Percentiles rank a stretch among this genome's conserved stretches.
phyloP scores from a whole-genome alignment of 2,329 filamentous ascomycete species.

The Botryotinia convoluta region DNA sequence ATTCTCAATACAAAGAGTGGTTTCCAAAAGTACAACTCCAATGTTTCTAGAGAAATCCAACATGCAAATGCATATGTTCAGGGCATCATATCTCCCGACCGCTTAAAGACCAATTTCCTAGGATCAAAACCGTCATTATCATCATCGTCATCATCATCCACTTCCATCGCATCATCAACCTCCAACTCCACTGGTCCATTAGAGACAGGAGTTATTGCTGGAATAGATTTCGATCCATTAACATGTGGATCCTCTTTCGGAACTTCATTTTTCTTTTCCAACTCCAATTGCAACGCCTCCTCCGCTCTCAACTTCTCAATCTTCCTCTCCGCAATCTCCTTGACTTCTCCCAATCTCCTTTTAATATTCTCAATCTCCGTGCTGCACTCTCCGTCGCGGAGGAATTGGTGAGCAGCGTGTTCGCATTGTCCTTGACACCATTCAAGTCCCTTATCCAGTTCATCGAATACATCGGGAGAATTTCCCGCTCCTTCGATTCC shows the following conservation, averaged over 20 bases:
- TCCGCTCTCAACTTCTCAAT: constrained; percentile 29
- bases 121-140: constrained; percentile 20
- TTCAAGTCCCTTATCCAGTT: constrained; percentile 75
- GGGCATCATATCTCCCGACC: constrained; percentile 29
- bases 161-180: constrained; percentile 31
- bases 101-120: constrained; percentile 33
- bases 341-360: constrained; percentile 47
- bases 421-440: constrained; percentile 79
- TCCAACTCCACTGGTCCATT: constrained; percentile 18
- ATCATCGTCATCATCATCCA: constrained; percentile 33
- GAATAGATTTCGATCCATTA: background rate
- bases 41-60: background rate
- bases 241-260: constrained; percentile 3
- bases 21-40: background rate
- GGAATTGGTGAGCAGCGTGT: constrained; percentile 80
- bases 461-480: constrained; percentile 59
- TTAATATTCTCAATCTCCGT: constrained; percentile 68
- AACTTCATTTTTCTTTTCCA: background rate
- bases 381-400: constrained; percentile 84
- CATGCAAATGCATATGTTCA: background rate
- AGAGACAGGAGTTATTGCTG: background rate
- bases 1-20: background rate
- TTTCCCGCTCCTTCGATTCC: constrained; percentile 23
- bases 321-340: constrained; percentile 43
- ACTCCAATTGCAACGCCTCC: constrained; percentile 15